A percentile compares a stretch with the other conserved stretches of the same genome.
These are phyloP conservation scores for Moniliella sp. DNA, from an alignment of 1,284 basidiomycete genomes.

Conservation along the genomic window DNA sequence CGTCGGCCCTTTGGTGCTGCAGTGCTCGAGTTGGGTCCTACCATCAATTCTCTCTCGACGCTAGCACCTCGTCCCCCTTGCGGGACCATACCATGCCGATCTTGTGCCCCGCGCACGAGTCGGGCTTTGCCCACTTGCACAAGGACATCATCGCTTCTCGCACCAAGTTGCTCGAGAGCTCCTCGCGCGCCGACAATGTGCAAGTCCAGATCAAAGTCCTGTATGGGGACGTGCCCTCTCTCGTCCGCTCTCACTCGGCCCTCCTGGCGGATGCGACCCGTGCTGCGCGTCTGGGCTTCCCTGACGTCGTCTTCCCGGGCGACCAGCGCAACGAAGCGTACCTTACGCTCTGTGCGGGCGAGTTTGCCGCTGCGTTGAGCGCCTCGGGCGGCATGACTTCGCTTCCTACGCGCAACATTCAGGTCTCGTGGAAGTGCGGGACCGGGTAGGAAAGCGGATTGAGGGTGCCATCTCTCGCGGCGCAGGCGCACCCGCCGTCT, in stretches of 20 bases:
- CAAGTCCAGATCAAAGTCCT: constrained; percentile 76
- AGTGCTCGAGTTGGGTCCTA: constrained; percentile 55
- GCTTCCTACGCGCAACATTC: constrained; percentile 49
- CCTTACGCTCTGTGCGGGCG: constrained; percentile 41
- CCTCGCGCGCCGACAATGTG: constrained; percentile 60
- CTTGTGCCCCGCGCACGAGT: constrained; percentile 57
- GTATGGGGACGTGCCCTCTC: constrained; percentile 54
- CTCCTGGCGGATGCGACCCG: constrained; percentile 61
- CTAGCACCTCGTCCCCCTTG: constrained; percentile 12
- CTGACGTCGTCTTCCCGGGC: constrained; percentile 82
- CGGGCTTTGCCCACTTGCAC: constrained; percentile 71
- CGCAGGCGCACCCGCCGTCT: constrained; percentile 56
- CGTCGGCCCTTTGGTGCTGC: constrained; percentile 83
- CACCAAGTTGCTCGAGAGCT: constrained; percentile 60
- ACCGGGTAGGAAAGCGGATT: constrained; percentile 49
- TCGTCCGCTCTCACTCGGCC: constrained; percentile 64
- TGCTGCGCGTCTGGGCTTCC: constrained; percentile 76
- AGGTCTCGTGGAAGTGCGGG: constrained; percentile 76
- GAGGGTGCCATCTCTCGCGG: constrained; percentile 61
- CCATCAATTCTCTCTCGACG: constrained; percentile 42
- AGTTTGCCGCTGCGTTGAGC: constrained; percentile 25
- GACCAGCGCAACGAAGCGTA: constrained; percentile 82
- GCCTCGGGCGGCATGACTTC: constrained; percentile 14
- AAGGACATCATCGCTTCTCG: constrained; percentile 74
- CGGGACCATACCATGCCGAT: constrained; percentile 71